Conservation (phyloP, 208 protist species). For the Phytomonas francai region DNA sequence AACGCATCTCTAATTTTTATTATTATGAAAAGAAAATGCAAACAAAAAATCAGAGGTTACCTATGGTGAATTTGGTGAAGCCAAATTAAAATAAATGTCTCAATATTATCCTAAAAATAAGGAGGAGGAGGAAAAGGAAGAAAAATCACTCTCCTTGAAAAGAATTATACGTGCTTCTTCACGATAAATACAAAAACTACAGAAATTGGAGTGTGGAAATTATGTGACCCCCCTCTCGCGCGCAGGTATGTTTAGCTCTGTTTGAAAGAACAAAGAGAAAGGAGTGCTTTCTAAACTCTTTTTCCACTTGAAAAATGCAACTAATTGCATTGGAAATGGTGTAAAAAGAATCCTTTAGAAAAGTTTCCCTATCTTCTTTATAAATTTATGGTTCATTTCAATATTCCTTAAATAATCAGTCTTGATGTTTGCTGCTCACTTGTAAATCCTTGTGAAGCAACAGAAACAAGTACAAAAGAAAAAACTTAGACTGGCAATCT, state of each 20-base stretch:
- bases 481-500: not conserved
- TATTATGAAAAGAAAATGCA: not conserved
- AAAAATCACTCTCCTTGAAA: not conserved
- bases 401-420: not conserved
- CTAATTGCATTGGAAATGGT: not conserved
- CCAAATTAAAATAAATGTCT: not conserved
- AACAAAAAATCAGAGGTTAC: not conserved
- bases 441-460: not conserved
- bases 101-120: not conserved
- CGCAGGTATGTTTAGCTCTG: not conserved
- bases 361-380: not conserved
- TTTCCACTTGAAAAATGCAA: not conserved
- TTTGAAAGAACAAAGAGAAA: not conserved
- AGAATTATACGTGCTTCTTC: not conserved
- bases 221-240: not conserved
- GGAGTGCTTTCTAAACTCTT: not conserved
- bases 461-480: not conserved
- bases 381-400: not conserved
- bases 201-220: not conserved
- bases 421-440: not conserved
- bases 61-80: not conserved
- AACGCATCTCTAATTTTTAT: not conserved
- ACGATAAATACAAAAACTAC: not conserved
- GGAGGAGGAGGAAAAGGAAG: not conserved
- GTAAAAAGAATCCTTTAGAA: not conserved